Evolutionary conservation across 2,329 filamentous ascomycete genomes (phyloP).

Genomic region (Cladophialophora carrionii): DNA sequence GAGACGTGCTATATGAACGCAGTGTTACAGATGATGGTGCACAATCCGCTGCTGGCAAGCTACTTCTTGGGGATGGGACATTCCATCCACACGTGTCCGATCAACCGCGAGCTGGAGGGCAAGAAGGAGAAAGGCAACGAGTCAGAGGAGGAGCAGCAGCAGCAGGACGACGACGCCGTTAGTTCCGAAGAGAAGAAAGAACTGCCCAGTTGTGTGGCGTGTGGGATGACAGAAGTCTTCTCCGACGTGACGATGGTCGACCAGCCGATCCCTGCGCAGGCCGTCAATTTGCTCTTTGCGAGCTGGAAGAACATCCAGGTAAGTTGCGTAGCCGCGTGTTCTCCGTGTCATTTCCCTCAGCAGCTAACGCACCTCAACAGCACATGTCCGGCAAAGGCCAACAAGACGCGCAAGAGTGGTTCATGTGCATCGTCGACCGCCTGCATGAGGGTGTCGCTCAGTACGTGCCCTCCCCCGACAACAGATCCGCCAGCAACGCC

Average conservation of each 20-base stretch:
- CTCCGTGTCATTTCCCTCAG: background rate
- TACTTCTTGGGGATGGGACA: slow-evolving; percentile 94
- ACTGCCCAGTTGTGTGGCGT: slow-evolving; percentile 58
- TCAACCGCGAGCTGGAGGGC: slow-evolving; percentile 42
- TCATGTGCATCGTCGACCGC: slow-evolving; percentile 91
- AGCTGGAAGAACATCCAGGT: slow-evolving; percentile 81
- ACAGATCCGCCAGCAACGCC: slow-evolving; percentile 47
- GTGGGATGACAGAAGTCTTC: slow-evolving; percentile 65
- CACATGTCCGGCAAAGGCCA: slow-evolving; percentile 87
- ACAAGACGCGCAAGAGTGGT: slow-evolving; percentile 96
- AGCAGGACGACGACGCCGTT: slow-evolving; percentile 23
- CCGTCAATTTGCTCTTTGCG: slow-evolving; percentile 82
- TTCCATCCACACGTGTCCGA: slow-evolving; percentile 71
- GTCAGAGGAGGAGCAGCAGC: slow-evolving; percentile 34
- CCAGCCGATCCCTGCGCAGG: slow-evolving; percentile 83
- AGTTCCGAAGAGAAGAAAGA: slow-evolving; percentile 32
- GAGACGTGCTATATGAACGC: slow-evolving; percentile 98
- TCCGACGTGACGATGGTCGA: slow-evolving; percentile 64
- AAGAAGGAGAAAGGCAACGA: slow-evolving; percentile 37
- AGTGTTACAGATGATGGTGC: slow-evolving; percentile 87
- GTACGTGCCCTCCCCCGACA: slow-evolving; percentile 20
- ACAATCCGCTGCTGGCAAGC: slow-evolving; percentile 88
- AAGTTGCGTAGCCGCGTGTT: slow-evolving; percentile 46
- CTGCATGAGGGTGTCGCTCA: slow-evolving; percentile 75
- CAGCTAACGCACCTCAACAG: slow-evolving; percentile 43